Conservation (phyloP, 2,329 filamentous ascomycete genomes). For the Colletotrichum liaoningense region DNA sequence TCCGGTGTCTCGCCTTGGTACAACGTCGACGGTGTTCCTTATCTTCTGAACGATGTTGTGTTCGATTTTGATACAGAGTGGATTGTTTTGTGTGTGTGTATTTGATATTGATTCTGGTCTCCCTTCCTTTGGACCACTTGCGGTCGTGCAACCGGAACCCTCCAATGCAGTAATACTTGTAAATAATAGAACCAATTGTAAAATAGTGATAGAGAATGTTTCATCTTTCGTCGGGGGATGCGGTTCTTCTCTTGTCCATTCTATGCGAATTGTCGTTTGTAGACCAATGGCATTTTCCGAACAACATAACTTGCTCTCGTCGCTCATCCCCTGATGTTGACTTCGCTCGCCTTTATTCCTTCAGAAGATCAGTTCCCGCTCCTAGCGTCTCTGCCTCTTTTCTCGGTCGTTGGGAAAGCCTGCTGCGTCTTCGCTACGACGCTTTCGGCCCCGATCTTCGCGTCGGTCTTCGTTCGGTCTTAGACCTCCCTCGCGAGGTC, state of each 20-base stretch:
- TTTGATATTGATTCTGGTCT: slow-evolving; percentile 25
- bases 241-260: slow-evolving; percentile 19
- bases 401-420: slow-evolving; percentile 58
- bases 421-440: slow-evolving; percentile 62
- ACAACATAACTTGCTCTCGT: slow-evolving; percentile 9
- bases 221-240: slow-evolving; percentile 5
- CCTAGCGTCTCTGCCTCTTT: slow-evolving; percentile 65
- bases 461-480: slow-evolving; percentile 45
- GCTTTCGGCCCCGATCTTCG: slow-evolving; percentile 54
- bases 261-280: slow-evolving; percentile 25
- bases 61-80: slow-evolving; percentile 23
- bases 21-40: neutral
- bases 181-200: slow-evolving; percentile 22
- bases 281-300: slow-evolving; percentile 13
- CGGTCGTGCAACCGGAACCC: slow-evolving; percentile 22
- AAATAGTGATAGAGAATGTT: slow-evolving; percentile 22
- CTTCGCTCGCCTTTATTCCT: neutral
- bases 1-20: neutral
- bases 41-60: neutral
- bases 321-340: neutral
- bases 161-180: neutral
- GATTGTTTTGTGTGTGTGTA: slow-evolving; percentile 30
- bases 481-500: slow-evolving; percentile 44
- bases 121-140: neutral
- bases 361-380: slow-evolving; percentile 8